phyloP scores from a whole-genome alignment of 306 rosid genomes.

The Lotus japonicus region DNA sequence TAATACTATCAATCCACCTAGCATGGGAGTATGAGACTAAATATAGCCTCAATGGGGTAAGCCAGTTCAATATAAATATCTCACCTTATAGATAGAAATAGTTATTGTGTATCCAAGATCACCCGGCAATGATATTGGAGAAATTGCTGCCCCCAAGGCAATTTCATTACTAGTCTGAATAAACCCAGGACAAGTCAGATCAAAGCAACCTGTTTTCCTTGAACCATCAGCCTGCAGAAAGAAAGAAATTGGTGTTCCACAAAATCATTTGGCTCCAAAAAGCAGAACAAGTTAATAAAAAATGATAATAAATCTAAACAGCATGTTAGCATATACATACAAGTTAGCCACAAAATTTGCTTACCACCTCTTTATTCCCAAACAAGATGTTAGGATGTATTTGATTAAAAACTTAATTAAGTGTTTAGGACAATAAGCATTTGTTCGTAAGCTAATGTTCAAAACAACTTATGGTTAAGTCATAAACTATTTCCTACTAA shows the following conservation, averaged over 20 bases:
- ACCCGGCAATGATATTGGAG: slow-evolving; percentile 30
- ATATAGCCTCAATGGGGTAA: no score
- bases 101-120: slow-evolving; percentile 37
- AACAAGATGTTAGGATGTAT: not conserved
- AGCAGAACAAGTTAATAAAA: not conserved
- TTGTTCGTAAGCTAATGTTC: no score
- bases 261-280: not conserved
- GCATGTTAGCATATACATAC: not conserved
- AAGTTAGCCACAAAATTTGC: not conserved
- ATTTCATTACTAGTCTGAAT: slow-evolving; percentile 48
- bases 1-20: no score
- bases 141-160: slow-evolving; percentile 48
- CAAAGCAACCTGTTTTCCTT: slow-evolving; percentile 65
- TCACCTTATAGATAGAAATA: slow-evolving; percentile 43
- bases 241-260: not conserved
- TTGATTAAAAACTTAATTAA: no score
- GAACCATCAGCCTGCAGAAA: slow-evolving; percentile 51
- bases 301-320: not conserved
- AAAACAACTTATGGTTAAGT: no score
- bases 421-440: no score
- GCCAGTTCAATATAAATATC: not conserved
- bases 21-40: no score
- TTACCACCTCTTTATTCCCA: not conserved
- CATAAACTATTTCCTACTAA: no score
- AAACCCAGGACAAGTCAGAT: slow-evolving; percentile 69